Conservation (phyloP, 73 alveolate genomes). For the Urostyla sp. region DNA sequence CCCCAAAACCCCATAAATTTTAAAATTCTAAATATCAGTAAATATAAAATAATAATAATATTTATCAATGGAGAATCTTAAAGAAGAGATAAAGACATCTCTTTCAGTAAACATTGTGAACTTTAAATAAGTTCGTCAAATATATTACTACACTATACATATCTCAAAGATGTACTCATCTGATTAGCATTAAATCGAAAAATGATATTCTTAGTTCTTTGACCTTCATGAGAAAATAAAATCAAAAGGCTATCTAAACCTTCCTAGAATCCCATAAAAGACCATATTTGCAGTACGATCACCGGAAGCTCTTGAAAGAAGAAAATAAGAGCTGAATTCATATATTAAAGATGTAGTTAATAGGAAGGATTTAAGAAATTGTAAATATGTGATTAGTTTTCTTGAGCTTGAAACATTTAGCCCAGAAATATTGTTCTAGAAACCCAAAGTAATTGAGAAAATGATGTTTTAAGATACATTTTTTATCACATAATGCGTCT, state of each 20-base stretch:
- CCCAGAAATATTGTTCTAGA: conserved; percentile 30
- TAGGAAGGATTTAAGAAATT: conserved; percentile 30
- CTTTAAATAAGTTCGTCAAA: not conserved
- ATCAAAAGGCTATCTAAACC: conserved; percentile 4
- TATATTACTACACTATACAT: conserved; percentile 4
- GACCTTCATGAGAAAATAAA: conserved; percentile 12
- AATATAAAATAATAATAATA: too few relatives aligned
- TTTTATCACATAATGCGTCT: too few relatives aligned
- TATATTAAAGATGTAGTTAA: conserved; percentile 7
- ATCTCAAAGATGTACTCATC: conserved; percentile 28
- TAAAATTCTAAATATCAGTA: too few relatives aligned
- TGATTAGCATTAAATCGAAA: conserved; percentile 16
- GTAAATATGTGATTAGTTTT: conserved; percentile 22
- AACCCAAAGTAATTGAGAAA: conserved; percentile 44
- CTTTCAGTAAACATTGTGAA: conserved; percentile 15
- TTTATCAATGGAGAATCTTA: conserved; percentile 14
- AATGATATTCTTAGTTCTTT: conserved; percentile 20
- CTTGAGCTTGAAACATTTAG: conserved; percentile 38
- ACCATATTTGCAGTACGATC: not conserved
- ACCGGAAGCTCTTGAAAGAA: not conserved
- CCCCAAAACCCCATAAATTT: too few relatives aligned
- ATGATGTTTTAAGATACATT: too few relatives aligned
- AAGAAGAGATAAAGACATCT: conserved; percentile 35
- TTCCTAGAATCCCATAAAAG: conserved; percentile 30
- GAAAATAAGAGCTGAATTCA: conserved; percentile 11